Evolutionary conservation across 805 yeast species (phyloP), one percentile per base, ranked within the genome.

Genomic region (Scheffersomyces stipitis): DNA sequence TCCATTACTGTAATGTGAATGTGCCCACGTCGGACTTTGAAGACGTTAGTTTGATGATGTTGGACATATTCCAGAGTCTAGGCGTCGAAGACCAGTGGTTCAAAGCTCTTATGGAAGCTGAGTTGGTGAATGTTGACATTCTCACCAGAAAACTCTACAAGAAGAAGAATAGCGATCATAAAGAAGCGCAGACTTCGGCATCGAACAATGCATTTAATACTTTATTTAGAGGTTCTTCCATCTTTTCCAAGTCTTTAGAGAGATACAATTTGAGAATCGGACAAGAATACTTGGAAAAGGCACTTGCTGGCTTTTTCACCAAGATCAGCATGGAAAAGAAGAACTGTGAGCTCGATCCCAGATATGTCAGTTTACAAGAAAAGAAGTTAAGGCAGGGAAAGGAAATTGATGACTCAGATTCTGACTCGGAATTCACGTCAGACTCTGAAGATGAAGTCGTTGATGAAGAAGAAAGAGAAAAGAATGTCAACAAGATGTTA

Each of bases 291-390:
- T 56, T 93, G 23, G 84, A 83, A 39, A 75, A 75, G 45, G 78
- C 86, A 3, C 71, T 91, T 37, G 89, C 93, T 0, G 72, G 72
- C n/a, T 78, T 86, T 44, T 75, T 89, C 8, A 64, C 73, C 14
- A 68, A 70, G 26, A 63, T 86, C 2, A 62, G 74, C 1, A 52
- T 66, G 0, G 79, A 79, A 37, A 63, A 71, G 36, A 62, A 73
- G n/a, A 68, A 69, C 44, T 78, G 89, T 54, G 98, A 91, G 51
- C 75, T 90, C 30, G 97, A 93, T 57, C 96, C 96, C 6, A 57
- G 75, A 37, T 64, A 74, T 33, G 69, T 82, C 15, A 60, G 77
- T 32, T 38, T 58, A 4, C 69, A 64, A 44, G 63, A 57, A 30
- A 49, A 45, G 17, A 60, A 60, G 10, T 46, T 44, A 22, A 40